phyloP scores from a whole-genome alignment of 106 monocot genomes.

The Allium sativum region DNA sequence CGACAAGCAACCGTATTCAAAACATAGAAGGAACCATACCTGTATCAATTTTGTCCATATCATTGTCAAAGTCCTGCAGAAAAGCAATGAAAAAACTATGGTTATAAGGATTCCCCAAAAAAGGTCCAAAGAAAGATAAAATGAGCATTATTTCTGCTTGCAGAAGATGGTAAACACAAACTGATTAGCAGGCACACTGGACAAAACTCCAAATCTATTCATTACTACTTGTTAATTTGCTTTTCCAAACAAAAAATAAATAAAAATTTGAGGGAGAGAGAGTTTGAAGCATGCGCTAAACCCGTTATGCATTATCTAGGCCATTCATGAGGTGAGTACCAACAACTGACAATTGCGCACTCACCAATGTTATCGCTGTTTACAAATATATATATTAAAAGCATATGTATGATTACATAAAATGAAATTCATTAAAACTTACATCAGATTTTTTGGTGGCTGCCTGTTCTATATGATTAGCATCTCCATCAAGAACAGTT shows the following conservation, averaged over 20 bases:
- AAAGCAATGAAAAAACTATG: neutral
- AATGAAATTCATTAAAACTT: conserved; percentile 8
- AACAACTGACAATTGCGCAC: too few relatives aligned
- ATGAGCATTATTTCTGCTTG: too few relatives aligned
- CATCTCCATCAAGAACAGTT: conserved; percentile 26
- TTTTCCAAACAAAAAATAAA: neutral
- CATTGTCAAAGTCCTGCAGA: conserved; percentile 80
- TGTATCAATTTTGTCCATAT: conserved; percentile 64
- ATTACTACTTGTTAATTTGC: too few relatives aligned
- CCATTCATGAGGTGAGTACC: neutral
- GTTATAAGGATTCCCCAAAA: neutral
- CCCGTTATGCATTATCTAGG: neutral
- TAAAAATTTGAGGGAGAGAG: neutral
- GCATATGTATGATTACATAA: too few relatives aligned
- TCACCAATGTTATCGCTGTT: too few relatives aligned
- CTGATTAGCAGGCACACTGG: too few relatives aligned
- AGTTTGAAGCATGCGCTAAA: neutral
- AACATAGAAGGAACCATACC: conserved; percentile 28
- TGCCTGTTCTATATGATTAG: conserved; percentile 18
- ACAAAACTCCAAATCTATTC: too few relatives aligned
- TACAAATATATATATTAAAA: too few relatives aligned
- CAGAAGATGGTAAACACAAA: too few relatives aligned
- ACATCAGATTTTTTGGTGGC: conserved; percentile 48
- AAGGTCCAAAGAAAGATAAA: neutral
- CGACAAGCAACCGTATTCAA: too few relatives aligned